A percentile compares a stretch with the other conserved stretches of the same genome.
These are phyloP conservation scores for Sesbania bispinosa DNA, from an alignment of 306 rosid species.

Conservation along the genomic window DNA sequence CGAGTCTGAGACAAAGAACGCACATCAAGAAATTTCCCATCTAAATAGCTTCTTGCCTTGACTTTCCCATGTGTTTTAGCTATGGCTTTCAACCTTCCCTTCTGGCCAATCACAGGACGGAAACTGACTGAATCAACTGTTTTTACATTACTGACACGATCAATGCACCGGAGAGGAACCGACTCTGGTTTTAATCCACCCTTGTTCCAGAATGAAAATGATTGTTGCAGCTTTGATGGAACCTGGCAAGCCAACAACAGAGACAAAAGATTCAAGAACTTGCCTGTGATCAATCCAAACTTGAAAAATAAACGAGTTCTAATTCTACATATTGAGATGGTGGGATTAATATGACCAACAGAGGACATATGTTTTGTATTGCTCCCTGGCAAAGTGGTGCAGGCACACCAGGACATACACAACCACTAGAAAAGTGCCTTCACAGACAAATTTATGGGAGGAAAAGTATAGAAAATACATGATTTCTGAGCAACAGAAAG, in stretches of 20 bases:
- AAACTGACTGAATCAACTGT: constrained; percentile 50
- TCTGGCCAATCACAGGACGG: constrained; percentile 34
- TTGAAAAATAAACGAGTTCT: neutral
- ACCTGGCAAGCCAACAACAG: constrained; percentile 51
- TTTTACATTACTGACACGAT: constrained; percentile 11
- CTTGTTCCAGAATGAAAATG: constrained; percentile 57
- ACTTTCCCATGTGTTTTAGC: constrained; percentile 34
- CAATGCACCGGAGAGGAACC: constrained; percentile 12
- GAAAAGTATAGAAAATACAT: neutral
- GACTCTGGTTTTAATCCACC: constrained; percentile 27
- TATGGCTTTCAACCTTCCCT: constrained; percentile 43
- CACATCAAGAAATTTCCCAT: constrained; percentile 25
- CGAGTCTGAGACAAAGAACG: constrained; percentile 27
- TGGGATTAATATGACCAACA: neutral
- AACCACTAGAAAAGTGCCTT: neutral
- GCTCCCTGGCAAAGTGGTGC: neutral
- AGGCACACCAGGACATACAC: neutral
- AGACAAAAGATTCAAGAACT: constrained; percentile 20
- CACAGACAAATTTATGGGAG: neutral
- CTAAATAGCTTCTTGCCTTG: constrained; percentile 36
- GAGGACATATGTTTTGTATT: neutral
- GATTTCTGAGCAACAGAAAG: neutral
- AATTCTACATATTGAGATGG: neutral
- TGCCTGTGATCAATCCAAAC: neutral
- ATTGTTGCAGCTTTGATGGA: constrained; percentile 60